A percentile compares a stretch with the other conserved stretches of the same genome.
phyloP scores from a whole-genome alignment of 495 filamentous ascomycete genomes.

The Patellaria atrata region DNA sequence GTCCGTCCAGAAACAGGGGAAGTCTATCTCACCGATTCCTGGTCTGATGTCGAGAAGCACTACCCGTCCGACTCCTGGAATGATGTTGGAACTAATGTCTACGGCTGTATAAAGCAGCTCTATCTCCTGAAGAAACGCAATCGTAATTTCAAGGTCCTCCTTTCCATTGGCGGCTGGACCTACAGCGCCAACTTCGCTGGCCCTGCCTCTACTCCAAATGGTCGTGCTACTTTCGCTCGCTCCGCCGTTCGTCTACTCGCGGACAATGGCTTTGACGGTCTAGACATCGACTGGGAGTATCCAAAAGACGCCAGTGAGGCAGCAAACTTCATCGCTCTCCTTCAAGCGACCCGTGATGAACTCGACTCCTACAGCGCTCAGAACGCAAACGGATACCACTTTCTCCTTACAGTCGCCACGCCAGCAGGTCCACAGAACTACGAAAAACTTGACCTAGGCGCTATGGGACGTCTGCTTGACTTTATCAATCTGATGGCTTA shows the following conservation, averaged over 20 bases:
- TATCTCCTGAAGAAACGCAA: constrained; percentile 79
- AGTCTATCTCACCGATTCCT: constrained; percentile 71
- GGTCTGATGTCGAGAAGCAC: constrained; percentile 78
- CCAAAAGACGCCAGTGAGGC: constrained; percentile 43
- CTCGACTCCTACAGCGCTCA: constrained; percentile 48
- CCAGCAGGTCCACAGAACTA: constrained; percentile 53
- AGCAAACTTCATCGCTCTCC: constrained; percentile 50
- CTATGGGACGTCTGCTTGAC: constrained; percentile 66
- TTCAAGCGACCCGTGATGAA: constrained; percentile 47
- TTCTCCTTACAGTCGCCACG: constrained; percentile 65
- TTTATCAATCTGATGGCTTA: constrained; percentile 59
- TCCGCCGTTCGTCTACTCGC: constrained; percentile 51
- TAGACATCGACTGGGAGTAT: constrained; percentile 49
- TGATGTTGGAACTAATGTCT: constrained; percentile 43
- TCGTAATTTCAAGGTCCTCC: constrained; percentile 75
- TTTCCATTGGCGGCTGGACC: constrained; percentile 95
- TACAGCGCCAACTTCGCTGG: constrained; percentile 75
- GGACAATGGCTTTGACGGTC: constrained; percentile 43
- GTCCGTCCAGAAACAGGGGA: constrained; percentile 58
- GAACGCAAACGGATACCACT: constrained; percentile 36
- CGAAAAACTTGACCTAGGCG: constrained; percentile 44
- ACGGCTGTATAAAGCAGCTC: constrained; percentile 89
- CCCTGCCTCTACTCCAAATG: constrained; percentile 51
- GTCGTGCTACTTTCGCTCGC: constrained; percentile 50
- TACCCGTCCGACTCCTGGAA: constrained; percentile 64